phyloP scores from a whole-genome alignment of 345 rosid species.

The Kandelia obovata region DNA sequence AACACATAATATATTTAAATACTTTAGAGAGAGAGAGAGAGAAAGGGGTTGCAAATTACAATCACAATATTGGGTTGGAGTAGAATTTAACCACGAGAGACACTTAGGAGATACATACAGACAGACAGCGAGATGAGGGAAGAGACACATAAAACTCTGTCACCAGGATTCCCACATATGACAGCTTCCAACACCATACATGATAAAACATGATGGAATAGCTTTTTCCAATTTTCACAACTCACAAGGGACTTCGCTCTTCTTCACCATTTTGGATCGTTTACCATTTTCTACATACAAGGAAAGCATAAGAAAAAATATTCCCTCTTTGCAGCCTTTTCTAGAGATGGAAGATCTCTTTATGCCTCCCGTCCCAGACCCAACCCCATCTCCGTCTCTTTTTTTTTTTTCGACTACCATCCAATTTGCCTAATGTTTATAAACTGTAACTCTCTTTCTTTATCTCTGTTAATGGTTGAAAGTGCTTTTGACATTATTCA shows the following conservation, averaged over 20 bases:
- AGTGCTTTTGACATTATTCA: too few relatives aligned
- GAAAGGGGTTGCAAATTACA: too few relatives aligned
- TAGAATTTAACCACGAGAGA: conserved; percentile 27
- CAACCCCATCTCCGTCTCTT: not conserved
- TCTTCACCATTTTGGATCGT: conserved; percentile 7
- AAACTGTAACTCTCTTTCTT: too few relatives aligned
- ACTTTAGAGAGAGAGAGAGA: too few relatives aligned
- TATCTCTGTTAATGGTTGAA: too few relatives aligned
- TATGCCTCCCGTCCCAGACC: not conserved
- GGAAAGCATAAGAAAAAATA: conserved; percentile 8
- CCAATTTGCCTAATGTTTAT: too few relatives aligned
- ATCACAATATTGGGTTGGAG: not conserved
- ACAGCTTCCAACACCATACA: conserved; percentile 32
- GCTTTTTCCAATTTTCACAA: conserved; percentile 21
- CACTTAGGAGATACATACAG: conserved; percentile 11
- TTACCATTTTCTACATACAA: conserved; percentile 28
- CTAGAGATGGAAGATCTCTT: conserved; percentile 27
- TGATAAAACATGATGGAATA: conserved; percentile 20
- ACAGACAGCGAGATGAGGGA: not conserved
- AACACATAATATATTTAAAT: too few relatives aligned
- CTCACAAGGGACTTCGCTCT: not conserved
- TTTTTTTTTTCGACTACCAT: not conserved
- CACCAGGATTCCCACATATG: conserved; percentile 36
- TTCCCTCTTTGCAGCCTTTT: conserved; percentile 28
- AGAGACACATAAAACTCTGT: conserved; percentile 22